phyloP scores from a whole-genome alignment of 257 asterid genomes.

The Scutellaria barbata region DNA sequence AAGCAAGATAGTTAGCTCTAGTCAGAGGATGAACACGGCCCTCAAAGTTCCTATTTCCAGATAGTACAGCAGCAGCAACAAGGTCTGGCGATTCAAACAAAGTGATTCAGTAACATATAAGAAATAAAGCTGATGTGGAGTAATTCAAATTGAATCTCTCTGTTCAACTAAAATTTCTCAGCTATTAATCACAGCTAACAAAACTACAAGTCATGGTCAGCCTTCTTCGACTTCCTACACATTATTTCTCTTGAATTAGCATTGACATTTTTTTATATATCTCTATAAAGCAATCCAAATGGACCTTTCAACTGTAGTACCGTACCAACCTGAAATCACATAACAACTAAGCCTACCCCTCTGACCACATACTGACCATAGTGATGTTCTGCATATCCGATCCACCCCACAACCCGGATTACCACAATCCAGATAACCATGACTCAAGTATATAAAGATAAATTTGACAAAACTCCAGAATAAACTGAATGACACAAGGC shows the following conservation, averaged over 20 bases:
- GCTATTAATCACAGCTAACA: constrained; percentile 6
- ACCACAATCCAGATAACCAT: neutral
- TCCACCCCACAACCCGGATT: neutral
- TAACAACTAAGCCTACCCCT: neutral
- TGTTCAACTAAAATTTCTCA: neutral
- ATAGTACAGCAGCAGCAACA: constrained; percentile 90
- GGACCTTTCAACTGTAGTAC: neutral
- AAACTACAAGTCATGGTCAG: neutral
- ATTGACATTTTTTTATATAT: neutral
- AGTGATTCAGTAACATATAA: neutral
- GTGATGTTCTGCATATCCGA: neutral
- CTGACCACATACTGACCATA: neutral
- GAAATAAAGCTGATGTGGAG: neutral
- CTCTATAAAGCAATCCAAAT: neutral
- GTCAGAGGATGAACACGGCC: constrained; percentile 95
- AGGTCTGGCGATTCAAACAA: constrained; percentile 54
- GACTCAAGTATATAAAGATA: neutral
- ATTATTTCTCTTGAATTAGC: neutral
- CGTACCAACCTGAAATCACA: neutral
- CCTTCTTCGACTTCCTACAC: neutral
- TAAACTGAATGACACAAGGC: neutral
- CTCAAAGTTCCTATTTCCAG: constrained; percentile 93
- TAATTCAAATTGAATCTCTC: constrained; percentile 6
- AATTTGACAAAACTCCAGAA: neutral
- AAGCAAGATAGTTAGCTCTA: constrained; percentile 91